Conservation (phyloP, 495 filamentous ascomycete species). For the Rostrohypoxylon terebratum region DNA sequence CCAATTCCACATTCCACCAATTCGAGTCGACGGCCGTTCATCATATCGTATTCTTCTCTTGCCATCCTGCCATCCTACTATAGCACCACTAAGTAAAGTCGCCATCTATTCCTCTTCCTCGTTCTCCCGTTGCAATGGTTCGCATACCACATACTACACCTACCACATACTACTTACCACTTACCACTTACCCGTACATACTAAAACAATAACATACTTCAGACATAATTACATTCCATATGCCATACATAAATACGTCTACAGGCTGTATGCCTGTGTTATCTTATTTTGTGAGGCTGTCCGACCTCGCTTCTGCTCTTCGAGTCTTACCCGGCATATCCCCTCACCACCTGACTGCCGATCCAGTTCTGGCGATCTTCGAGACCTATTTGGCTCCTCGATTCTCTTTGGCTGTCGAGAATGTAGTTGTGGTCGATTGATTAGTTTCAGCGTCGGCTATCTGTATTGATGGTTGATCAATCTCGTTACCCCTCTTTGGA, state of each 20-base stretch:
- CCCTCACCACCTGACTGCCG: conserved; percentile 40
- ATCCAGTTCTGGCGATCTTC: conserved; percentile 40
- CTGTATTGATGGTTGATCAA: conserved; percentile 43
- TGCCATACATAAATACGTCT: conserved; percentile 12
- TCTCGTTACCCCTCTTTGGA: conserved; percentile 43
- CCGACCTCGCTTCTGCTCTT: conserved; percentile 38
- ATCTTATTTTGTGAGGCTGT: conserved; percentile 32
- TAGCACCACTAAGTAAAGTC: conserved; percentile 26
- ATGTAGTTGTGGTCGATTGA: conserved; percentile 30
- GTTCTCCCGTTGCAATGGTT: conserved; percentile 23
- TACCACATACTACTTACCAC: neutral
- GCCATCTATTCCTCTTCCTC: conserved; percentile 22
- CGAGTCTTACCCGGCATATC: conserved; percentile 19
- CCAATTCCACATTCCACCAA: neutral
- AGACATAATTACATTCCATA: conserved; percentile 7
- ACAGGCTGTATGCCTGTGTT: conserved; percentile 23
- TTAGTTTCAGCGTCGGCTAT: conserved; percentile 42
- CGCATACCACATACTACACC: neutral
- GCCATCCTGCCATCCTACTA: conserved; percentile 3
- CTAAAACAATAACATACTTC: too few relatives aligned
- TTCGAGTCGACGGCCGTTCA: neutral
- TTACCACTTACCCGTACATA: neutral
- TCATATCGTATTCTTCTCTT: neutral
- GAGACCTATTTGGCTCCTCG: neutral
- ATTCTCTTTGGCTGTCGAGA: neutral